Base-by-base conservation (phyloP, 306 rosid genomes). In the Alnus rubra region DNA sequence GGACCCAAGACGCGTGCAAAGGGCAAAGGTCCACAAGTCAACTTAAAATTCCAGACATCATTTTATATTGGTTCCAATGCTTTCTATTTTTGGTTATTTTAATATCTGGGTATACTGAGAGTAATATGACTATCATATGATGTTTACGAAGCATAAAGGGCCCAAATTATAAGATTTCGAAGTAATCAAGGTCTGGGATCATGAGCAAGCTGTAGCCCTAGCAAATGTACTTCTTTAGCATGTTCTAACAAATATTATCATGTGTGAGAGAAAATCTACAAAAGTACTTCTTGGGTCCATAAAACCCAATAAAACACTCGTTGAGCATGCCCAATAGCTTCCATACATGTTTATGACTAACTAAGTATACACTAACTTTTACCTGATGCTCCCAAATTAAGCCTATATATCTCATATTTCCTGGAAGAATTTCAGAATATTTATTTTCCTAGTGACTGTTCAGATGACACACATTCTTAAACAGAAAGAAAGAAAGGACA, bases 1-100 rank as follows among this genome's bases (percentile, higher is more conserved):
- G 68, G 78, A 68, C 68, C 71, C 47, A 72, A 70, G 83, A 74
- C 33, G 14, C 44, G 74, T 19, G 28, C 55, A 65, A 53, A 58
- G 47, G 23, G 23, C 15, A 9, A 77, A 80, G 75, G 71, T 42
- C 50, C 33, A 54, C 49, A 74, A 74, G 72, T 54, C 53, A 84
- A 76, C 72, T 62, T 71, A n/a, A 19, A 78, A 53, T 63, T 53
- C 31, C 37, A 76, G 78, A 79, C 60, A 35, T 72, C 60, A 47
- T 52, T 67, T 71, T 63, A 73, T 31, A 33, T 30, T 64, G 47
- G 80, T 74, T 63, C 9, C 76, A 65, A 47, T 64, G 51, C 79
- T 62, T 37, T 73, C 50, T 78, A 37, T 65, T 67, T 56, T 76
- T 58, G 30, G 45, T 53, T 74, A 39, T 33, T 64, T 13, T 19